Evolutionary conservation across 2,329 filamentous ascomycete genomes (phyloP).

Genomic region (Penicillium sp.): DNA sequence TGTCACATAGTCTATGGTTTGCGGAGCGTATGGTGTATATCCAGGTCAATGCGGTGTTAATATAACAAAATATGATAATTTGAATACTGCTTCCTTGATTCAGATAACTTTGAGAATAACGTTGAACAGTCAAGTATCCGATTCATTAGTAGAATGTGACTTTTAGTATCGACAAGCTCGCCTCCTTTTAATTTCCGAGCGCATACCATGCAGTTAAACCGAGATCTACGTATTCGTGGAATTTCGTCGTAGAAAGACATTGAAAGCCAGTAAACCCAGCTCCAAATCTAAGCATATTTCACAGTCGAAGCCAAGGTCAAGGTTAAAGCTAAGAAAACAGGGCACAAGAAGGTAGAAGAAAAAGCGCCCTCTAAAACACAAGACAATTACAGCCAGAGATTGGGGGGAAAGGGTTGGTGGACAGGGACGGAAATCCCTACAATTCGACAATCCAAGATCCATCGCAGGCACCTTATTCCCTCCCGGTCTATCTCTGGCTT

Average conservation of each 20-base stretch:
- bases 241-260: neutral
- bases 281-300: slow-evolving; percentile 31
- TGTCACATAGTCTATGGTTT: slow-evolving; percentile 6
- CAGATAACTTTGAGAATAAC: no score
- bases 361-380: slow-evolving; percentile 19
- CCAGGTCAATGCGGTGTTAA: slow-evolving; percentile 6
- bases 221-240: no score
- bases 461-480: slow-evolving; percentile 2
- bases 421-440: neutral
- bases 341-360: slow-evolving; percentile 5
- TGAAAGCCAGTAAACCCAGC: slow-evolving; percentile 4
- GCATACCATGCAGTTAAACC: no score
- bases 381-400: slow-evolving; percentile 24
- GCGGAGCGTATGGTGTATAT: slow-evolving; percentile 8
- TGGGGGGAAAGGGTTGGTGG: slow-evolving; percentile 16
- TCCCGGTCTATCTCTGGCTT: neutral
- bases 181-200: no score
- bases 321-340: slow-evolving; percentile 11
- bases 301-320: slow-evolving; percentile 12
- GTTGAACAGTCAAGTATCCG: no score
- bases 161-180: no score
- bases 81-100: neutral
- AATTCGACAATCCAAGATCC: slow-evolving; percentile 3
- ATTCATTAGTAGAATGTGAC: no score
- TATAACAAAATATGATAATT: neutral